A percentile compares a stretch with the other conserved stretches of the same genome.
Conservation (phyloP, 2,329 filamentous ascomycete genomes). For the Coleophoma crateriformis region DNA sequence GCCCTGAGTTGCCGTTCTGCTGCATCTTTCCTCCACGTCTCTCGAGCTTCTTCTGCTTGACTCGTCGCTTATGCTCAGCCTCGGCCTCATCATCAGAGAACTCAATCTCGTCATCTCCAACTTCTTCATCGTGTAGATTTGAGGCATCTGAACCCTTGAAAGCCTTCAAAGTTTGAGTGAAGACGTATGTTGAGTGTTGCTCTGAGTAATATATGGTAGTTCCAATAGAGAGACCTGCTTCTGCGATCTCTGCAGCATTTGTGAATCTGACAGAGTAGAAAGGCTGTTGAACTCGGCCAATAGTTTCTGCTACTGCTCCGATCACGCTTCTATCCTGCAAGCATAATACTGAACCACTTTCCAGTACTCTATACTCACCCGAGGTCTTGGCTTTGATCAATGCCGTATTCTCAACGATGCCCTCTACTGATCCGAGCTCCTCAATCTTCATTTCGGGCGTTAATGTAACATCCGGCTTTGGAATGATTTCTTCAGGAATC, state of each 20-base stretch:
- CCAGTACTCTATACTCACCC: conserved; percentile 80
- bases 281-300: conserved; percentile 81
- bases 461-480: conserved; percentile 74
- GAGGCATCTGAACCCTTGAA: conserved; percentile 90
- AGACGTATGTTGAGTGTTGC: conserved; percentile 74
- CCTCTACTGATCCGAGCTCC: conserved; percentile 69
- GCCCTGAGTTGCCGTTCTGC: conserved; percentile 29
- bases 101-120: conserved; percentile 79
- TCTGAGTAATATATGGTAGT: conserved; percentile 75
- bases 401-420: conserved; percentile 71
- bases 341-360: conserved; percentile 79
- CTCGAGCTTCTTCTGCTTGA: conserved; percentile 62
- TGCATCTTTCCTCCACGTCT: conserved; percentile 46
- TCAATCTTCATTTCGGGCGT: conserved; percentile 72
- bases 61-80: conserved; percentile 66
- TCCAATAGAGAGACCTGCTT: conserved; percentile 62
- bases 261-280: conserved; percentile 79
- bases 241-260: conserved; percentile 60
- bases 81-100: conserved; percentile 98
- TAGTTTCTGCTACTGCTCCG: conserved; percentile 76
- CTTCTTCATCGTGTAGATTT: conserved; percentile 91
- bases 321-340: conserved; percentile 69
- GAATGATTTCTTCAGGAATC: conserved; percentile 52
- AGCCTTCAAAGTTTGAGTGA: conserved; percentile 74
- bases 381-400: conserved; percentile 74